Evolutionary conservation across 805 yeast species (phyloP).

Genomic region (Saturnispora silvae): DNA sequence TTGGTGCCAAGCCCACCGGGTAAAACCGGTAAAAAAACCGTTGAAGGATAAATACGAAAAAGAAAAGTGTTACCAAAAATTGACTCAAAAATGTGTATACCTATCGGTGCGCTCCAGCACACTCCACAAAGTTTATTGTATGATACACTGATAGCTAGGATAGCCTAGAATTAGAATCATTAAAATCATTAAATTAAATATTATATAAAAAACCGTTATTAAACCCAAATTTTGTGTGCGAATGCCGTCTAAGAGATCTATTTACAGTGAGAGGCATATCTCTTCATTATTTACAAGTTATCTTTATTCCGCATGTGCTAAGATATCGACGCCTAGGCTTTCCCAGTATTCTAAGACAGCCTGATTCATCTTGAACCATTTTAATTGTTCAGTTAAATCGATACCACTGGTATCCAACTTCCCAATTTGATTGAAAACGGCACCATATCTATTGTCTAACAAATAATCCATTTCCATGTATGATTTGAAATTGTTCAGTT

Average conservation of each 20-base stretch:
- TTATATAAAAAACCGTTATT: no score
- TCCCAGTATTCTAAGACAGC: slow-evolving; percentile 13
- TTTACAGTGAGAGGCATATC: neutral
- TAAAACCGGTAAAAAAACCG: no score
- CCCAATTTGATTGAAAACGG: slow-evolving; percentile 26
- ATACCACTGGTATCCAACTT: slow-evolving; percentile 27
- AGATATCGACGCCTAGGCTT: slow-evolving; percentile 9
- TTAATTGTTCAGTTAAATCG: slow-evolving; percentile 28
- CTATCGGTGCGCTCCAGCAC: no score
- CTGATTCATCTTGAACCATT: slow-evolving; percentile 21
- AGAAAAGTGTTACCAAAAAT: no score
- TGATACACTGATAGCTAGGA: no score
- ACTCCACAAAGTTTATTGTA: no score
- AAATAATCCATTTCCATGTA: slow-evolving; percentile 33
- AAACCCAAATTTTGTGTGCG: no score
- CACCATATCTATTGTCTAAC: slow-evolving; percentile 28
- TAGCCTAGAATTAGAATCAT: no score
- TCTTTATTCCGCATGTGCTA: slow-evolving; percentile 2
- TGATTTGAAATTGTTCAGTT: slow-evolving; percentile 32
- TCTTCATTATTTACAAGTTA: neutral
- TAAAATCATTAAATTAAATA: no score
- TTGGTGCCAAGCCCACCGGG: no score
- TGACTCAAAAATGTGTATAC: no score
- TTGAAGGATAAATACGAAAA: no score
- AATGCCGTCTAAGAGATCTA: neutral